Evolutionary conservation across 148 eudicot genomes (phyloP), one percentile per base, ranked within the genome.

Genomic region (Nyssa sinensis): DNA sequence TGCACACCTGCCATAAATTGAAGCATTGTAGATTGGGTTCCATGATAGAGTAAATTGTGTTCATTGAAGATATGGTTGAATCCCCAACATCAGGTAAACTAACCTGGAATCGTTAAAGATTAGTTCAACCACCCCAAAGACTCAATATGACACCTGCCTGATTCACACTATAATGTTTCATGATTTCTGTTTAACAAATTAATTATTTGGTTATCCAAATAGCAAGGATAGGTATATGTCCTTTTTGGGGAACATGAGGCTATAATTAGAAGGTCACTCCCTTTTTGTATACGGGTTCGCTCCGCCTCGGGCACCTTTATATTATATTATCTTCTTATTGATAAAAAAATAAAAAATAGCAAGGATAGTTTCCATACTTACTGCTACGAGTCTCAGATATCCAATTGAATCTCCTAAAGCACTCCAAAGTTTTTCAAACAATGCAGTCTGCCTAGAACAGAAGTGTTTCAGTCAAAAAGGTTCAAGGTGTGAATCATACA

Each of bases 1-100:
- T 17, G 5, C 62, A 61, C 27, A 94, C 98, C 97, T 92, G 98
- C 98, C 98, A 92, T 74, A 94, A 72, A 72, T 94, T 94, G 86
- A 77, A 76, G 89, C 90, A 82, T 32, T 66, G 81, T 33, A 92
- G 74, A 74, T 85, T 79, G 27, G 83, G 76, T 74, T 79, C 82
- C 95, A 94, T 87, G 71, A 88, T 81, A n/a, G 88, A 84, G 75
- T 84, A 90, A 86, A 94, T 82, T 57, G 77, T 61, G 78, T 72
- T 86, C 95, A 92, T 94, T 58, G 86, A 51, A 4, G 84, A 59
- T 62, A 90, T 64, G 55, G 90, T 78, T 21, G 86, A 70, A 29
- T 83, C 78, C 41, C 89, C 91, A 29, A 86, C 66, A 67, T 90
- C 74, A 37, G 98, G 98, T 60, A 94, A 78, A 84, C 98, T 94